Percentiles rank a stretch among this genome's conserved stretches.
Conservation (phyloP, 2,329 filamentous ascomycete genomes). For the Fusarium sublunatum region DNA sequence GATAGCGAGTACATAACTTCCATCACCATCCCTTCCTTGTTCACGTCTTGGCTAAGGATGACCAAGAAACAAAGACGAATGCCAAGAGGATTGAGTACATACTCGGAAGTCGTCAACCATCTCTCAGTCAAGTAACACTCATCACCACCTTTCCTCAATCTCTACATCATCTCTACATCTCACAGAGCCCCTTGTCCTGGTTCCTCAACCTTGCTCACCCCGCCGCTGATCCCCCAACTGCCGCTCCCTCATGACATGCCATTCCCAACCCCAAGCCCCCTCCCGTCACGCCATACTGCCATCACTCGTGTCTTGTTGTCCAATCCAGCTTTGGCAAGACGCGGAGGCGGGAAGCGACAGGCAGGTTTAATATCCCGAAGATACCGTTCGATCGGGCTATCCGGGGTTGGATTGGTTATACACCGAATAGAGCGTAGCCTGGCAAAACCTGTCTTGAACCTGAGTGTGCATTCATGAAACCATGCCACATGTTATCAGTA, state of each 20-base stretch:
- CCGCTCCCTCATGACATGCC: constrained; percentile 18
- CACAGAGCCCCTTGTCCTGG: not conserved
- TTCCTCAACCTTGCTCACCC: not conserved
- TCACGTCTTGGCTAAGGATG: constrained; percentile 3
- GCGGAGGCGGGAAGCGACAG: not conserved
- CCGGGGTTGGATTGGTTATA: constrained; percentile 1
- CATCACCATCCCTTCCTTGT: no score
- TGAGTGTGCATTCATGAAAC: not conserved
- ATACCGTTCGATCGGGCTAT: constrained; percentile 10
- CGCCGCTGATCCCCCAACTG: constrained; percentile 17
- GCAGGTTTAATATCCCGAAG: constrained; percentile 11
- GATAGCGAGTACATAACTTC: not conserved
- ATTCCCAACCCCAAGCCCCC: constrained; percentile 12
- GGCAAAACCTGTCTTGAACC: not conserved
- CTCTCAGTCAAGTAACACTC: not conserved
- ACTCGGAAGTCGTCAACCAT: not conserved
- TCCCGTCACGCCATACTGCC: constrained; percentile 14
- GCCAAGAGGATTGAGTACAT: constrained; percentile 1
- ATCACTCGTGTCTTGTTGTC: not conserved
- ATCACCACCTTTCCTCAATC: not conserved
- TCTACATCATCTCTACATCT: not conserved
- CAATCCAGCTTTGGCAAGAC: not conserved
- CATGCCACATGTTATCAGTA: not conserved
- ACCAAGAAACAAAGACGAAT: not conserved
- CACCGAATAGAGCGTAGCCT: not conserved